A percentile compares a stretch with the other conserved stretches of the same genome.
Evolutionary conservation across 2,329 filamentous ascomycete species (phyloP).

Genomic region (Cylindrodendrum hubeiense): DNA sequence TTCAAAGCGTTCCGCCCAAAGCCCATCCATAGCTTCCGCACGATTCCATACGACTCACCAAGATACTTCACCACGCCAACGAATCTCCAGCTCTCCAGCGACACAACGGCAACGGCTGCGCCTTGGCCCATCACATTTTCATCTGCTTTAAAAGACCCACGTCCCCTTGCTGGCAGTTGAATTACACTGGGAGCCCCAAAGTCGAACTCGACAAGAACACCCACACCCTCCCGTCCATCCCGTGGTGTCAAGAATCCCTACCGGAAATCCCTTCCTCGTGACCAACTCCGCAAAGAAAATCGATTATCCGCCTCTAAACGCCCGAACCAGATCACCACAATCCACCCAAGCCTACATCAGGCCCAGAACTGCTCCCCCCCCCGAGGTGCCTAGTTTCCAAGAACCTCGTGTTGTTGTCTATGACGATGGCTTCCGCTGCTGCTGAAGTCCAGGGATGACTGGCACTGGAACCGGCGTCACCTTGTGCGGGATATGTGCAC

Average conservation of each 20-base stretch:
- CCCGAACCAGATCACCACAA: conserved; percentile 29
- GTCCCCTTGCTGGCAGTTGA: conserved; percentile 12
- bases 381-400: conserved; percentile 24
- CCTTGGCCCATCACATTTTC: conserved; percentile 16
- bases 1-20: background rate
- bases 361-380: background rate
- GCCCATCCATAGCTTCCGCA: background rate
- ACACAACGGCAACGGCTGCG: background rate
- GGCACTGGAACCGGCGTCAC: conserved; percentile 60
- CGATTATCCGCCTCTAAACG: conserved; percentile 43
- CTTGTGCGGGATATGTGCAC: conserved; percentile 52
- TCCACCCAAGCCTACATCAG: background rate
- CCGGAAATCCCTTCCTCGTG: conserved; percentile 15
- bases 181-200: conserved; percentile 22
- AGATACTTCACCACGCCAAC: background rate
- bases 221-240: conserved; percentile 17
- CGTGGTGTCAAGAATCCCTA: conserved; percentile 15
- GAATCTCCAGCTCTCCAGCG: conserved; percentile 1
- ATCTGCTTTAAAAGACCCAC: conserved; percentile 1
- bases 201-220: conserved; percentile 23
- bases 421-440: conserved; percentile 46
- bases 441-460: conserved; percentile 55
- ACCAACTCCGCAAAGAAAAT: conserved; percentile 23
- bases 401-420: conserved; percentile 17
- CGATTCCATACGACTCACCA: background rate